Conservation (phyloP, 805 yeast genomes). For the Candida ulmi region DNA sequence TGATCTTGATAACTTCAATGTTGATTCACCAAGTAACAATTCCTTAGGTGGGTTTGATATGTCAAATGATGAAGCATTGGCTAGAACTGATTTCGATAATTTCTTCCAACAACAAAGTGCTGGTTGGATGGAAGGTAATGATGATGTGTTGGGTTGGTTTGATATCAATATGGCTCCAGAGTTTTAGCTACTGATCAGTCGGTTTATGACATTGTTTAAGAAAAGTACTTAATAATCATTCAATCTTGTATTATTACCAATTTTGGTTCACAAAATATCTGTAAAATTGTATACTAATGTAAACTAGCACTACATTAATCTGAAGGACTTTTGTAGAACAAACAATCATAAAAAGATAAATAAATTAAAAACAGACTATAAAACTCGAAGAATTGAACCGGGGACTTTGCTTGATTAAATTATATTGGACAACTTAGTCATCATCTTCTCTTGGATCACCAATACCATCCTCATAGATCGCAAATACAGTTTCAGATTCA, state of each 20-base stretch:
- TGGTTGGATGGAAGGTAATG: constrained; percentile 83
- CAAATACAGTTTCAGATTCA: constrained; percentile 91
- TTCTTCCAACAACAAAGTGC: constrained; percentile 79
- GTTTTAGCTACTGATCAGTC: constrained; percentile 38
- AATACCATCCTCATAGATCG: constrained; percentile 93
- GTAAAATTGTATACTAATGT: too few relatives aligned
- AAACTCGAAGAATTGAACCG: too few relatives aligned
- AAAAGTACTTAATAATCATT: too few relatives aligned
- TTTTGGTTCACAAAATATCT: too few relatives aligned
- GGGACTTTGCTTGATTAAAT: too few relatives aligned
- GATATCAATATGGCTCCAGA: constrained; percentile 72
- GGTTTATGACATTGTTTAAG: too few relatives aligned
- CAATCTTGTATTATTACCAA: too few relatives aligned
- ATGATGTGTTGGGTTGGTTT: constrained; percentile 93
- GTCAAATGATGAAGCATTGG: constrained; percentile 19
- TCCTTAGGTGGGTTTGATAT: constrained; percentile 8
- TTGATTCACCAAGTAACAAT: constrained; percentile 6
- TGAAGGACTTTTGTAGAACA: too few relatives aligned
- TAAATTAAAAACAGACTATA: too few relatives aligned
- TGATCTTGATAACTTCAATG: constrained; percentile 12
- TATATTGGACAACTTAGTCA: too few relatives aligned
- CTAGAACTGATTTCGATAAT: constrained; percentile 36
- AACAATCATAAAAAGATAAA: neutral
- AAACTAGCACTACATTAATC: too few relatives aligned
- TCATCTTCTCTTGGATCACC: constrained; percentile 82